These are phyloP conservation scores for Hordeum vulgare DNA, from an alignment of 176 grass and related monocot genomes.

Conservation along the genomic window MorexV3_pseudomolecules_assembly NC_058524.1:21327924-21328423, in stretches of 20 bases:
- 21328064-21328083: conserved; percentile 1
- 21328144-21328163: conserved; percentile 22
- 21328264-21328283: not conserved
- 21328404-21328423: too few species aligned
- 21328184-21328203: conserved; percentile 9
- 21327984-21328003: conserved; percentile 18
- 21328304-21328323: too few species aligned
- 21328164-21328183: conserved; percentile 15
- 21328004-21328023: conserved; percentile 9
- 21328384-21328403: too few species aligned
- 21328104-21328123: conserved; percentile 24
- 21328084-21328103: conserved; percentile 36
- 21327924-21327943: conserved; percentile 17
- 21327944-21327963: conserved; percentile 15
- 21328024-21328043: conserved; percentile 5
- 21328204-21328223: conserved; percentile 30
- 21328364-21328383: too few species aligned
- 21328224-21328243: not conserved
- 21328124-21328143: conserved; percentile 21
- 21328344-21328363: too few species aligned
- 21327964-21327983: conserved; percentile 21
- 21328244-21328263: not conserved
- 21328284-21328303: conserved; percentile 6
- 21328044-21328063: not conserved
- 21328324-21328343: too few species aligned